Evolutionary conservation across 2,329 filamentous ascomycete species (phyloP).

Genomic region (Phialocephala subalpina): DNA sequence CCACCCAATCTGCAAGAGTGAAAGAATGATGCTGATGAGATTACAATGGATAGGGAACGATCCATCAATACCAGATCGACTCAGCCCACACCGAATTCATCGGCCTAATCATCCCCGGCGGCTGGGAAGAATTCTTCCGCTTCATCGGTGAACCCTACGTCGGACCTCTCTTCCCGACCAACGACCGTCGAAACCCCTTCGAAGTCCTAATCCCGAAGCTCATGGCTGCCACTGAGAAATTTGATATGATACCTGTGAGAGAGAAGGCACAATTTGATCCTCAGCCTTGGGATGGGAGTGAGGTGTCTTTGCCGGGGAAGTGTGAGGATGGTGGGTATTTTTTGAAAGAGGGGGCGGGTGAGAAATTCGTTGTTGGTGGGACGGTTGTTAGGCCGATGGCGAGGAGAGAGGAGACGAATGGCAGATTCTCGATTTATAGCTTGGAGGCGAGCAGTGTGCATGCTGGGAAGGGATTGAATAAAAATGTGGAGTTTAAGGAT

Average conservation of each 20-base stretch:
- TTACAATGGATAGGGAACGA: conserved; percentile 47
- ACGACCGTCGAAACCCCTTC: conserved; percentile 59
- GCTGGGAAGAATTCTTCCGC: conserved; percentile 68
- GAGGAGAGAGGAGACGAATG: conserved; percentile 54
- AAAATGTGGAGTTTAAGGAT: conserved; percentile 51
- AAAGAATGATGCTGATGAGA: background rate
- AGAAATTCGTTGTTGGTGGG: conserved; percentile 54
- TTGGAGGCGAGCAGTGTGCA: conserved; percentile 55
- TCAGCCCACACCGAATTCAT: conserved; percentile 62
- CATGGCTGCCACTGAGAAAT: conserved; percentile 61
- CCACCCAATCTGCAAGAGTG: background rate
- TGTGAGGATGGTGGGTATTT: conserved; percentile 54
- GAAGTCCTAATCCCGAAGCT: conserved; percentile 61
- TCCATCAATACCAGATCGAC: conserved; percentile 63
- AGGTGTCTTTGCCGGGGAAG: conserved; percentile 50
- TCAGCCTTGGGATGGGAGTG: conserved; percentile 50
- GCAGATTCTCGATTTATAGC: conserved; percentile 60
- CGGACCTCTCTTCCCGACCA: conserved; percentile 58
- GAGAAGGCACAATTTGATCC: conserved; percentile 56
- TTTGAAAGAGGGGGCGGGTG: conserved; percentile 58
- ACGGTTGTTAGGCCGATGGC: conserved; percentile 57
- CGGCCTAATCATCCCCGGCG: conserved; percentile 62
- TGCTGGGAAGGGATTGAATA: conserved; percentile 44
- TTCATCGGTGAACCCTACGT: conserved; percentile 61
- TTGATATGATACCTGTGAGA: conserved; percentile 61